Evolutionary conservation across 495 filamentous ascomycete species (phyloP), one percentile per base, ranked within the genome.

Genomic region (Aspergillus incahuasiensis): DNA sequence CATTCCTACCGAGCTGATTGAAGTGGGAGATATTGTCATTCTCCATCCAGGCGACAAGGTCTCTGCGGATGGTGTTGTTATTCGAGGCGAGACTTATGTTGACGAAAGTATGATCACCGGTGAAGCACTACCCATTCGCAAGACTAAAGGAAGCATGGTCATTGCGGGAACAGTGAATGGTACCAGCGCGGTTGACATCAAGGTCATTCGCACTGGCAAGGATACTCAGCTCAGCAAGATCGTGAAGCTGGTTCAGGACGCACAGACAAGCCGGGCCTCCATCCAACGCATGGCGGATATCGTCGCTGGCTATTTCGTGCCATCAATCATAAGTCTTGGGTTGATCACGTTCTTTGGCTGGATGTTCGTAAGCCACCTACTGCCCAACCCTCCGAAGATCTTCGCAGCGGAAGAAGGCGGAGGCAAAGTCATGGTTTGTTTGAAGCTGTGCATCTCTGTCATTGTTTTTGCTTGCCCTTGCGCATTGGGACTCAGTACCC

Each of bases 31-130:
- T 63, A 85, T 97, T 48, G 90, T 99, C 47, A 82, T 97, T 51
- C 81, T 99, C 12, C 87, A 88, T 48, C 94, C 94, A 1, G 94
- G 94, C 50, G 95, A 97, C 69, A 97, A 97, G 68, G 90, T 99
- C 46, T 92, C 94, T 3, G 95, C 92, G 0, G 94, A 99, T 68
- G 94, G 94, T 19, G 79, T 82, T 32, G 83, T 99, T 45, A 89
- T 91, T 42, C 79, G 86, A 24, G 94, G 94, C 9, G 90, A 97
- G 71, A 92, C 89, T 21, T 96, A 92, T 65, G 83, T 97, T 39
- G 91, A 99, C 62, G 94, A 99, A 68, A 95, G 90, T 65, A 97
- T 97, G 95, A 91, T 99, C 39, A 99, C 95, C 12, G 94, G 94
- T 51, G 94, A 99, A 74, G 87, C 92, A 2, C 87, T 96, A 74